Percentiles rank a stretch among this genome's conserved stretches.
phyloP scores from a whole-genome alignment of 2,329 filamentous ascomycete genomes.

The Aciculosporium take region DNA sequence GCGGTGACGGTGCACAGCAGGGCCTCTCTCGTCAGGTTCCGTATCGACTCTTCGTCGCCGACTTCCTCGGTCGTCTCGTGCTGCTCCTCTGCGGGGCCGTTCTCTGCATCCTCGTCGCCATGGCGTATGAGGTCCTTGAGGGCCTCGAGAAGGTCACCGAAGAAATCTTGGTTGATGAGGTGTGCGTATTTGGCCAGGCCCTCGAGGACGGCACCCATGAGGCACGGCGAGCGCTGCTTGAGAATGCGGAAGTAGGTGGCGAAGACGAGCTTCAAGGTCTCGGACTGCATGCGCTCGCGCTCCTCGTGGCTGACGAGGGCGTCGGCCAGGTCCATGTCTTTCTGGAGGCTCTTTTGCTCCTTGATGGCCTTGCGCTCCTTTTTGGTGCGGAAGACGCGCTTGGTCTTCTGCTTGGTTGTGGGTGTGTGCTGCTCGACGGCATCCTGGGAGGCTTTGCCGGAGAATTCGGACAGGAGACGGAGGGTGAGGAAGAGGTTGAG shows the following conservation, averaged over 20 bases:
- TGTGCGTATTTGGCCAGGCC: constrained; percentile 88
- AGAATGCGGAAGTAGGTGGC: constrained; percentile 89
- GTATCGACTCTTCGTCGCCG: constrained; percentile 33
- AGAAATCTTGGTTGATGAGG: constrained; percentile 98
- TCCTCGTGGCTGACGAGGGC: constrained; percentile 86
- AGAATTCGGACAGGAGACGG: constrained; percentile 76
- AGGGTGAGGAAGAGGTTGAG: constrained; percentile 85
- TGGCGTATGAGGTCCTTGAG: constrained; percentile 82
- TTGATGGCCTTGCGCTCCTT: constrained; percentile 67
- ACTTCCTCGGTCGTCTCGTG: constrained; percentile 26
- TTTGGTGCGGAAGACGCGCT: constrained; percentile 83
- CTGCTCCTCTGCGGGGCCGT: constrained; percentile 24
- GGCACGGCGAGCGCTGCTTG: constrained; percentile 62
- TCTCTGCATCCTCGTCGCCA: constrained; percentile 43
- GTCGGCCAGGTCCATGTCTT: constrained; percentile 87
- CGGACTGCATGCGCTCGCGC: constrained; percentile 82
- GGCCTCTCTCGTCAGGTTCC: constrained; percentile 72
- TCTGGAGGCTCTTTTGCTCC: constrained; percentile 76
- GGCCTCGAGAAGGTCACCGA: constrained; percentile 87
- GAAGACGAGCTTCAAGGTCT: constrained; percentile 92
- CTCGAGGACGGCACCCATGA: constrained; percentile 96
- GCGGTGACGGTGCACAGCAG: constrained; percentile 93
- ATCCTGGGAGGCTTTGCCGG: constrained; percentile 68
- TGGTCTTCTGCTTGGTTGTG: constrained; percentile 46
- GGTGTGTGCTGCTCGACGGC: constrained; percentile 41